Evolutionary conservation across 2,329 filamentous ascomycete genomes (phyloP).

Genomic region (Venturia effusa): DNA sequence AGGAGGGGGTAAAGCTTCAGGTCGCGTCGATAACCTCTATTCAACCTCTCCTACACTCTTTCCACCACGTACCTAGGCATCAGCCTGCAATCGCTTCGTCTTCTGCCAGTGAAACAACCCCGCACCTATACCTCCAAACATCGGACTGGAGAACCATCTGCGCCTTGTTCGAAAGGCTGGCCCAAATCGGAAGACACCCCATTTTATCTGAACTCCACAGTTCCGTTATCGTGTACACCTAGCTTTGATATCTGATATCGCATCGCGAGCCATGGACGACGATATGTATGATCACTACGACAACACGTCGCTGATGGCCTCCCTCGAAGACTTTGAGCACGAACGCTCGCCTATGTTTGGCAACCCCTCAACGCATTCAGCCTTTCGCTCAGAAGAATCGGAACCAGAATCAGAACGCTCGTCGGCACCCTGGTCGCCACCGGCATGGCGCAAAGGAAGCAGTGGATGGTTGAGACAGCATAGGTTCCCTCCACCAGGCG

Average conservation of each 20-base stretch:
- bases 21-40: neutral
- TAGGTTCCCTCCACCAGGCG: constrained; percentile 14
- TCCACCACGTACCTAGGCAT: neutral
- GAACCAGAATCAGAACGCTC: constrained; percentile 35
- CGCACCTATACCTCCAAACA: neutral
- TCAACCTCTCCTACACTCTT: neutral
- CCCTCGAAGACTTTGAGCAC: constrained; percentile 50
- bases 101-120: neutral
- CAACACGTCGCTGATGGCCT: constrained; percentile 48
- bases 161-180: constrained; percentile 2
- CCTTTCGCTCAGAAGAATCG: constrained; percentile 42
- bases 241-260: neutral
- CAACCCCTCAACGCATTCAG: constrained; percentile 50
- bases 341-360: constrained; percentile 42
- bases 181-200: neutral
- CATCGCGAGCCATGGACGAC: neutral
- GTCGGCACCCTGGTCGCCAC: constrained; percentile 51
- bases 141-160: neutral
- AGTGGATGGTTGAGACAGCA: constrained; percentile 42
- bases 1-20: neutral
- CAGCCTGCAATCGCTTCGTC: neutral
- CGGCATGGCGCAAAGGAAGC: constrained; percentile 50
- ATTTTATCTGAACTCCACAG: neutral
- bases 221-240: neutral
- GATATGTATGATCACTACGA: constrained; percentile 12